These are phyloP conservation scores for Cutaneotrichosporon mucoides DNA, from an alignment of 1,284 basidiomycete genomes.

Conservation along the genomic window DNA sequence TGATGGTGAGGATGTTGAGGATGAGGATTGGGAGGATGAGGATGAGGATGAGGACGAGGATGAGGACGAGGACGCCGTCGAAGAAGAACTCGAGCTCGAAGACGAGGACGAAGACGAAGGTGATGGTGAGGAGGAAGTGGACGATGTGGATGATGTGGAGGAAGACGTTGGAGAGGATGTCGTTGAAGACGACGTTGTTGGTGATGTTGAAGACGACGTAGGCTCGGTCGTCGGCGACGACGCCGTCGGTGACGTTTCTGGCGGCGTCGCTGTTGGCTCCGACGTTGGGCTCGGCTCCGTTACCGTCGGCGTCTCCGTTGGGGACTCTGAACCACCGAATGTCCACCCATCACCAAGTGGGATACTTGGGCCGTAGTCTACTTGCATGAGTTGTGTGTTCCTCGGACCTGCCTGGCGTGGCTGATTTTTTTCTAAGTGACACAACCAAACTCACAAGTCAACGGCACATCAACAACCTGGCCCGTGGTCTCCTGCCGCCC, in stretches of 20 bases:
- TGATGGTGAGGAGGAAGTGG: neutral
- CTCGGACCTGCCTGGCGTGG: neutral
- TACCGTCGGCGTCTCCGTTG: neutral
- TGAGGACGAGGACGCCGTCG: neutral
- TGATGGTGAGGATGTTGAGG: neutral
- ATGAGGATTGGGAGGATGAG: neutral
- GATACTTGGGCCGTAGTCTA: slow-evolving; percentile 6
- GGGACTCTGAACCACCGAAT: slow-evolving; percentile 1
- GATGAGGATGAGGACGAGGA: neutral
- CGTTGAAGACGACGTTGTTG: neutral
- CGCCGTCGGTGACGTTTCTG: neutral
- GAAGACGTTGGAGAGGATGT: too few species aligned
- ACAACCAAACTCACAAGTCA: slow-evolving; percentile 27
- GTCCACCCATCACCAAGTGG: slow-evolving; percentile 6
- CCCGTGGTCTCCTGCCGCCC: slow-evolving; percentile 22
- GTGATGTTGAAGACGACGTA: neutral
- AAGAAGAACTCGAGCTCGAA: too few species aligned
- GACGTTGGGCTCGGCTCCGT: neutral
- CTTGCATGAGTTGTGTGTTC: too few species aligned
- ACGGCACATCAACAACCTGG: slow-evolving; percentile 24
- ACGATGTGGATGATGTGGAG: neutral
- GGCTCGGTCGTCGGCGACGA: too few species aligned
- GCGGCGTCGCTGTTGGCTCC: neutral
- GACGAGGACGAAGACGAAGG: slow-evolving; percentile 1
- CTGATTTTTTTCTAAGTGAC: slow-evolving; percentile 8